Percentiles rank a stretch among this genome's conserved stretches.
phyloP scores from a whole-genome alignment of 345 rosid species.

The Linum trigynum region DNA sequence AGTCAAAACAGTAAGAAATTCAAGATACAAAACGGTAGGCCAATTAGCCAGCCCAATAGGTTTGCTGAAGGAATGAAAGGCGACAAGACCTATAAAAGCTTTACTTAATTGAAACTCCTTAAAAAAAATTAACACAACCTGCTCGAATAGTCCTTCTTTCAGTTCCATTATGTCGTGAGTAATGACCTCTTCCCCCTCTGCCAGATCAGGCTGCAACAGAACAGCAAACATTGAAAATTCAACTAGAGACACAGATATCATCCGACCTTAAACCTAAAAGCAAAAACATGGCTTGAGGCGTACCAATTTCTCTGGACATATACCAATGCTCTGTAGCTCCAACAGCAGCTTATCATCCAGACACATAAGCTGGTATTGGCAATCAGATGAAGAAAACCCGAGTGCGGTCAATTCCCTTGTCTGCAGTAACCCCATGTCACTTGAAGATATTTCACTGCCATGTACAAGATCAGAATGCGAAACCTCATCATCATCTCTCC shows the following conservation, averaged over 20 bases:
- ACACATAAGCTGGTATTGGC: conserved; percentile 61
- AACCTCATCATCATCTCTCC: conserved; percentile 64
- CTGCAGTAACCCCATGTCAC: conserved; percentile 43
- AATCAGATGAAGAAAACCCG: conserved; percentile 39
- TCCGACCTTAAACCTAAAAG: not conserved
- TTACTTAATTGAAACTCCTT: too few relatives aligned
- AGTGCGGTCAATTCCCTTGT: conserved; percentile 39
- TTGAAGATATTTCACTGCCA: conserved; percentile 55
- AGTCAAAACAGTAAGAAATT: too few relatives aligned
- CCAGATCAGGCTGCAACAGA: conserved; percentile 69
- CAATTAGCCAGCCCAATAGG: not conserved
- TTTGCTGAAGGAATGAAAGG: conserved; percentile 4
- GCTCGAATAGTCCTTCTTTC: conserved; percentile 53
- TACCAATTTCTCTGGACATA: conserved; percentile 79
- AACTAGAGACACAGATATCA: not conserved
- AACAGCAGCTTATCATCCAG: conserved; percentile 71
- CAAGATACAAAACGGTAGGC: not conserved
- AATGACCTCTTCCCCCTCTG: conserved; percentile 63
- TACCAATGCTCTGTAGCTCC: conserved; percentile 82
- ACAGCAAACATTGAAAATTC: not conserved
- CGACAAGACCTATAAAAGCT: not conserved
- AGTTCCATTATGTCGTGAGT: conserved; percentile 57
- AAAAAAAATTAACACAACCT: conserved; percentile 33
- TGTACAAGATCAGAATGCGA: conserved; percentile 50
- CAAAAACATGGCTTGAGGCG: conserved; percentile 11